Evolutionary conservation across 305 asterid species (phyloP), one percentile per base, ranked within the genome.

Genomic region (Solanum aculeatissimum): DNA sequence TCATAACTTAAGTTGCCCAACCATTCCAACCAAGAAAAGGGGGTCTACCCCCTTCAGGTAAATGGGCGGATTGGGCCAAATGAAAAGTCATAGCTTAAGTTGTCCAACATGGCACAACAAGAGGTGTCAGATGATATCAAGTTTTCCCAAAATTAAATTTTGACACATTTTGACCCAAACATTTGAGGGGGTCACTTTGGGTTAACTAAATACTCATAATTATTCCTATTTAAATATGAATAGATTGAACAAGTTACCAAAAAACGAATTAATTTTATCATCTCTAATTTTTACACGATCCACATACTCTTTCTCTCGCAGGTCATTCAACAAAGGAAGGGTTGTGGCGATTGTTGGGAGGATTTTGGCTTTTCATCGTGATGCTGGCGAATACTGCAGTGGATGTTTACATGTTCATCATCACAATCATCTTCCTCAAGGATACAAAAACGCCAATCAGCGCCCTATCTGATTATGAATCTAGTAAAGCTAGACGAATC

Each of bases 371-470:
- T 54, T 32, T 16, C 0, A 19, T 68, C 4, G 21, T 45, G 14
- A 23, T 86, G 60, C 71, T 85, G 16, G 53, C 85, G 85, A 81
- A 88, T 57, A 88, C 89, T 3, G 4, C 80, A 0, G 82, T 81
- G 0, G 92, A 88, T 38, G 42, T 88, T 9, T 57, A 78, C 13
- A 21, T 85, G 84, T 89, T 89, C 69, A 71, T 68, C 38, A 85
- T 82, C 25, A 89, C 92, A n/a, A 82, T 83, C 11, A 68, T 86
- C 84, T 88, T 88, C 69, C 72, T 89, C 68, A 86, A 86, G 77
- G 92, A 89, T 32, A 88, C 92, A 0, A 54, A 83, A 69, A 88
- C 88, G 12, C 89, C 87, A 16, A 81, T 89, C 29, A 83, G 78
- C 53, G 83, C 77, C 40, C 16, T 47, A 1, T 25, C 83, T 4